Base-by-base conservation (phyloP, 345 rosid genomes). In the Aurinia saxatilis region DNA sequence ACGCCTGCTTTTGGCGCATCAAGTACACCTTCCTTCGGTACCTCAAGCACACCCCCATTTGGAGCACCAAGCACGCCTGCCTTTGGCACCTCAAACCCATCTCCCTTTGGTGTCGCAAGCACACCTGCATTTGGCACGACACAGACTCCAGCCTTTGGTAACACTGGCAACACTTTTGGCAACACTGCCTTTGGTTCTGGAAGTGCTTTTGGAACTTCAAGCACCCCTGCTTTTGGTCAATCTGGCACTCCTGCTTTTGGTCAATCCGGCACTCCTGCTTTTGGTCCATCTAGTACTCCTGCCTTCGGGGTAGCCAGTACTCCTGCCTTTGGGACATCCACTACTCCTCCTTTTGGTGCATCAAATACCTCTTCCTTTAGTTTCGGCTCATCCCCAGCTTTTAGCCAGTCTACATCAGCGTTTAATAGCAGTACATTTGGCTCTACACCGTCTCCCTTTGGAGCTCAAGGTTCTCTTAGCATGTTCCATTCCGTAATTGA, bases 371-470 rank as follows among this genome's bases (percentile, higher is more conserved):
- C 91, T 52, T 78, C 87, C 31, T 84, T 81, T 57, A 80, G 79
- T 76, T 93, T 87, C 73, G 80, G 85, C 42, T 80, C 97, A 4
- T 63, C 81, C 71, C 84, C 96, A 49, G 78, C 86, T 54, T 90
- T 93, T 79, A 92, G 88, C 52, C 99, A 93, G 60, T 87, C 99
- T 54, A 44, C 78, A 19, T 64, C 97, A 40, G 75, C 89, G 29
- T 90, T 95, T 83, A 84, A 87, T 53, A 83, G 87, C 76, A 84
- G 77, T 56, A 70, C 86, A 50, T 91, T 91, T 72, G 89, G 87
- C 55, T 68, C 84, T 25, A 62, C 80, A 57, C 30, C 86, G 63
- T 73, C 98, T 63, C 78, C 86, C 52, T 85, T 89, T 68, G 95
- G 91, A 60, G 76, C 90, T 27, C 97, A 82, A 75, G 79, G 81